A percentile compares a stretch with the other conserved stretches of the same genome.
These are phyloP conservation scores for Phytophthora ohioensis DNA, from an alignment of 352 stramenopile genomes.

Conservation along the genomic window DNA sequence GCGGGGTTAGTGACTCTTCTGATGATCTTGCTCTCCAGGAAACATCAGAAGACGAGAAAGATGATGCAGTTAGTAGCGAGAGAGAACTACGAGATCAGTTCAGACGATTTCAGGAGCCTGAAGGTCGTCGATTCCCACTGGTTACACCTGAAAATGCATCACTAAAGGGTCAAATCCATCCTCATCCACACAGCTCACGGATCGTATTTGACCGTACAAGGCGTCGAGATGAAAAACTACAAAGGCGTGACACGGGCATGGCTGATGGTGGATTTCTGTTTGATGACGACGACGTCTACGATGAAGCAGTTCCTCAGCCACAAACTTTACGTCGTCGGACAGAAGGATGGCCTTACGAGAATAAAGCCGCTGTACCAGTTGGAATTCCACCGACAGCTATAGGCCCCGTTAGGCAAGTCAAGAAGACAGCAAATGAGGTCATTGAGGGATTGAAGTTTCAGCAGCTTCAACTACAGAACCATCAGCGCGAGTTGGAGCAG, in stretches of 20 bases:
- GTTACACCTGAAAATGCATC: conserved; percentile 25
- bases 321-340: background rate
- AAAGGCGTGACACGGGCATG: conserved; percentile 9
- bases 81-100: conserved; percentile 17
- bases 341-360: background rate
- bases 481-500: conserved; percentile 27
- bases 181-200: conserved; percentile 7
- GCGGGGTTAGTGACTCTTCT: background rate
- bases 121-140: conserved; percentile 34
- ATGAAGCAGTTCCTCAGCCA: conserved; percentile 12
- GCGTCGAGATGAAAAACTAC: conserved; percentile 8
- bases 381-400: conserved; percentile 9
- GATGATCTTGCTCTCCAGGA: background rate
- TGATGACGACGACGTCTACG: conserved; percentile 5
- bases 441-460: conserved; percentile 22
- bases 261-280: background rate
- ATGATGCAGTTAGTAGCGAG: background rate
- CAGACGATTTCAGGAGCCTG: conserved; percentile 30
- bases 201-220: conserved; percentile 33
- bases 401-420: conserved; percentile 1
- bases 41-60: too few species aligned
- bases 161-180: conserved; percentile 17
- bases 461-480: conserved; percentile 16
- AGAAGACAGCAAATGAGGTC: background rate
- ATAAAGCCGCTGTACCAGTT: conserved; percentile 7